Base-by-base conservation (phyloP, 2,329 filamentous ascomycete genomes). In the Exophiala sp. region DNA sequence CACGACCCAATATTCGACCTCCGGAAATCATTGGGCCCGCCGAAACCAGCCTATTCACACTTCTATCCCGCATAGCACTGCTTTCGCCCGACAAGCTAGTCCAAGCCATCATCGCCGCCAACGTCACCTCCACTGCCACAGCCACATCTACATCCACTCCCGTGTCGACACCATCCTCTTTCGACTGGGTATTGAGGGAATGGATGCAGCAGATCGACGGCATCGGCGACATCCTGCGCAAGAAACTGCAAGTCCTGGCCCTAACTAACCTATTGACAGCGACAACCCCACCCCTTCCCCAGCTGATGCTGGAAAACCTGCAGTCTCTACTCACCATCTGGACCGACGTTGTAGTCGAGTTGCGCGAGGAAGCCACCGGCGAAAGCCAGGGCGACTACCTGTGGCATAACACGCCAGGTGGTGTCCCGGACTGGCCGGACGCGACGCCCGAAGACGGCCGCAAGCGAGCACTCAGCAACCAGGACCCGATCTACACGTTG, bases 21-120 rank as follows among this genome's bases (percentile, higher is more conserved):
- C 78, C 82, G 34, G 79, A 80, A 23, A 78, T 96, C 27, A 84
- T 85, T 60, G 81, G 82, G 10, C 77, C 89, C 9, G 83, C 86
- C 1, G 82, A 95, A 63, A 86, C 86, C 0, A 87, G 95, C 64
- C 95, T 95, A 65, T 85, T 95, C 63, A 79, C 81, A 3, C 81
- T 97, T 1, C 75, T 98, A 1, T 83, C 88, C 1, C 84, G 90
- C 1, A 77, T 97, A 13, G 80, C 83, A 0, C 70, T 95, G 1
- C 82, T 83, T 1, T 85, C 85, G 30, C 87, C 90, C 1, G 68
- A 69, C 2, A 72, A 86, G 1, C 85, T 95, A 58, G 71, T 83
- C 10, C 70, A 74, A 39, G 76, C 74, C 1, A 62, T 80, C 43
- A 62, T 63, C 7, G 64, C 68, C 9, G 64, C 70, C 19, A 45